A percentile compares a stretch with the other conserved stretches of the same genome.
Conservation (phyloP, 257 asterid species). For the Cruciata laevipes region DNA sequence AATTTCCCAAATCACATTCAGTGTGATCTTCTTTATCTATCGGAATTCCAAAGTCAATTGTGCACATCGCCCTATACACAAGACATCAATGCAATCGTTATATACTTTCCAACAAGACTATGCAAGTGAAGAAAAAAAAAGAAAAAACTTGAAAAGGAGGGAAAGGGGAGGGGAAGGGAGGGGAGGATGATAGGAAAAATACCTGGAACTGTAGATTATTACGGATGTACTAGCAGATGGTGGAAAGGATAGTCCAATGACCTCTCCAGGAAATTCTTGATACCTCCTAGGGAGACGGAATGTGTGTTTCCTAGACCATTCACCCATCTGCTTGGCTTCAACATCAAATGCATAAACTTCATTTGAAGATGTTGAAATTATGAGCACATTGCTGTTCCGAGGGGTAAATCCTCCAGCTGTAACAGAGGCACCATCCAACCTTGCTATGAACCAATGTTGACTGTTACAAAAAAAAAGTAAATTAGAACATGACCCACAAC, state of each 20-base stretch:
- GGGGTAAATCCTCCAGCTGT: constrained; percentile 93
- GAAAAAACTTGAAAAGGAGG: neutral
- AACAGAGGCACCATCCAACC: constrained; percentile 90
- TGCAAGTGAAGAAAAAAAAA: neutral
- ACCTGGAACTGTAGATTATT: constrained; percentile 89
- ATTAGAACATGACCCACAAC: neutral
- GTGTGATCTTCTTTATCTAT: constrained; percentile 45
- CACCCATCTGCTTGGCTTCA: constrained; percentile 89
- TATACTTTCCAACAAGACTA: neutral
- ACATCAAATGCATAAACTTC: constrained; percentile 91
- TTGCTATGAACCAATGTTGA: constrained; percentile 96
- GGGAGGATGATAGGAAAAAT: neutral
- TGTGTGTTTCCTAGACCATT: constrained; percentile 78
- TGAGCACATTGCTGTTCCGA: constrained; percentile 58
- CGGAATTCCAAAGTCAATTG: constrained; percentile 80
- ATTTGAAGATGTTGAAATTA: constrained; percentile 80
- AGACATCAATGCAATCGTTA: neutral
- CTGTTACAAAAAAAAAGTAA: constrained; percentile 34
- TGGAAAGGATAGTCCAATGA: constrained; percentile 81
- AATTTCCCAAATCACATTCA: constrained; percentile 24
- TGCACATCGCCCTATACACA: constrained; percentile 67
- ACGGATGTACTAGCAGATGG: constrained; percentile 69
- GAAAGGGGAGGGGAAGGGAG: neutral
- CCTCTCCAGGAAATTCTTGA: constrained; percentile 99
- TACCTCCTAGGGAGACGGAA: constrained; percentile 75